phyloP scores from a whole-genome alignment of 129 eudicot genomes.

The Artemisia argyi region DNA sequence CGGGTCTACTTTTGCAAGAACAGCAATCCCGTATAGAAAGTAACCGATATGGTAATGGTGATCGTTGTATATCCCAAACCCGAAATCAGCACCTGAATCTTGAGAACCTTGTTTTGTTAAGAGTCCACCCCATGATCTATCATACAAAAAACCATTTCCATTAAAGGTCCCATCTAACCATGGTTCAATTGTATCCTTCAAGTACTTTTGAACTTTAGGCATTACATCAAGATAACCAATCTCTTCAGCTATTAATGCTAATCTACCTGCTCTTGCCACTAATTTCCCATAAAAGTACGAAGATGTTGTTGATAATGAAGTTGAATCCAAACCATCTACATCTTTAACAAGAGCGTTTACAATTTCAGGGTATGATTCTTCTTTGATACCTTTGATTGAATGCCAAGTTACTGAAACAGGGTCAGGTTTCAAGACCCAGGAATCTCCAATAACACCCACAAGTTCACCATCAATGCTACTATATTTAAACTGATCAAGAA shows the following conservation, averaged over 20 bases:
- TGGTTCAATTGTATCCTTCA: conserved; percentile 78
- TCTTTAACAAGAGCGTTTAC: conserved; percentile 54
- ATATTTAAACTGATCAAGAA: conserved; percentile 65
- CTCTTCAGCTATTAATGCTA: conserved; percentile 87
- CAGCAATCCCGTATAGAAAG: conserved; percentile 78
- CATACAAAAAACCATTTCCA: conserved; percentile 72
- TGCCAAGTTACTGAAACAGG: conserved; percentile 93
- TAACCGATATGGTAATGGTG: conserved; percentile 90
- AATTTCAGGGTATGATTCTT: conserved; percentile 57
- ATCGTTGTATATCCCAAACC: conserved; percentile 82
- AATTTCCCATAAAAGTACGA: conserved; percentile 80
- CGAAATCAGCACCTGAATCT: conserved; percentile 84
- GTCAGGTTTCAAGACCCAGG: conserved; percentile 68
- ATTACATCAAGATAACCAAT: conserved; percentile 52
- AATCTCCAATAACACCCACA: conserved; percentile 82
- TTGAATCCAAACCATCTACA: conserved; percentile 50
- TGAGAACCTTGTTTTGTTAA: conserved; percentile 69
- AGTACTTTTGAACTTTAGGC: conserved; percentile 51
- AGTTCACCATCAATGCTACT: conserved; percentile 90
- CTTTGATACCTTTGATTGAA: conserved; percentile 63
- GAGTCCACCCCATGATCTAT: conserved; percentile 83
- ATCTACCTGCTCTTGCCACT: conserved; percentile 82
- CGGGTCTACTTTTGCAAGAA: conserved; percentile 70
- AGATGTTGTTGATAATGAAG: conserved; percentile 54
- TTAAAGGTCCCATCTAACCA: conserved; percentile 82